Evolutionary conservation across 192 early-diverging fungal species (phyloP), one percentile per base, ranked within the genome.

Genomic region (Podila verticillata): DNA sequence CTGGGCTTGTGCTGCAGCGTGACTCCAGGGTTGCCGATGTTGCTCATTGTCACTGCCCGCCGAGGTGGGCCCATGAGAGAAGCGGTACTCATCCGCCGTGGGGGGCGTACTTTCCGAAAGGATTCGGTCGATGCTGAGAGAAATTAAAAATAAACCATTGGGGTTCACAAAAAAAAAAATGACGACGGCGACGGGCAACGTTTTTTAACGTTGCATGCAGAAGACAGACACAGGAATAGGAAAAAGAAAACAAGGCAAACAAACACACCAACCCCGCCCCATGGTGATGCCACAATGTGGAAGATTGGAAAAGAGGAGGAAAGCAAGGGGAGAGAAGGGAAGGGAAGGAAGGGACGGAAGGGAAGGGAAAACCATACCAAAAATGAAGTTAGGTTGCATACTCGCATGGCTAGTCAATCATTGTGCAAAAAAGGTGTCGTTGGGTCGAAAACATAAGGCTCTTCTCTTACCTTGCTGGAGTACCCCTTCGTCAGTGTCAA

Each of bases 1-100:
- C 58, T 79, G 5, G 68, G 60, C 48, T 63, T 79, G 24, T 79
- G 75, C 30, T 66, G 75, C 12, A 79, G 48, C 17, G 51, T 22
- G 22, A 32, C 57, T 12, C 75, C 59, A 5, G 59, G 51, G 15
- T 70, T 70, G 58, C 57, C 61, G 22, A 67, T 65, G 32, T 67
- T 66, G 36, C 39, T 63, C 35, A 65, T 32, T 4, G 69, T 66
- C 28, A 67, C 62, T 31, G 75, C 48, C 30, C 69, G 59, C 28
- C 75, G 48, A 7, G 75, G 65, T 12, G 75, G 68, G 1, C 75
- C 62, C 26, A 65, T 64, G 32, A 69, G 64, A 7, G 63, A 65
- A 2, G 63, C 70, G 1, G 70, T 58, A 58, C 70, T 72, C 34
- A 72, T 48, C 26, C 70, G 61, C 28, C 71, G 63, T 1, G 71